Conservation (phyloP, 2,329 filamentous ascomycete species). For the Ceratocystis destructans region DNA sequence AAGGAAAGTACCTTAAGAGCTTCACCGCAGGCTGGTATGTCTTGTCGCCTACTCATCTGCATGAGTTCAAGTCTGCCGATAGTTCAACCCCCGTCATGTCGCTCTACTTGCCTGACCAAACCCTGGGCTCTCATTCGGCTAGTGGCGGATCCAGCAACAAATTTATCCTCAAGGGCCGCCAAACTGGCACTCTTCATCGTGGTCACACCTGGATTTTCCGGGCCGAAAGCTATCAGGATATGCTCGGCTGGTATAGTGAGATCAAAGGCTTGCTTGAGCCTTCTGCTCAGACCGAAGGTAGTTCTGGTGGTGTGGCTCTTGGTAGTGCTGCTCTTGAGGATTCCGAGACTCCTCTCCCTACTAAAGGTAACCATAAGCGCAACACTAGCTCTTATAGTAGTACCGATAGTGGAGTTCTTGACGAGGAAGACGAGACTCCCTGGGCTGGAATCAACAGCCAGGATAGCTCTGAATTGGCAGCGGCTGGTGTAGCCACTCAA, state of each 20-base stretch:
- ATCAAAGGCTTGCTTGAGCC: slow-evolving; percentile 72
- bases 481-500: background rate
- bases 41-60: slow-evolving; percentile 85
- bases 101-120: slow-evolving; percentile 85
- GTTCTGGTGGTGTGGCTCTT: background rate
- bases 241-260: slow-evolving; percentile 94
- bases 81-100: slow-evolving; percentile 90
- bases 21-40: slow-evolving; percentile 97
- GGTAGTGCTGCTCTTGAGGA: background rate
- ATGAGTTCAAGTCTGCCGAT: slow-evolving; percentile 98
- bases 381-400: slow-evolving; percentile 33
- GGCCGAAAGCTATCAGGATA: slow-evolving; percentile 69
- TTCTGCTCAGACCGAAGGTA: background rate
- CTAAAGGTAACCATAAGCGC: background rate
- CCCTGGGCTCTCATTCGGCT: slow-evolving; percentile 79
- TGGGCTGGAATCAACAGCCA: slow-evolving; percentile 9
- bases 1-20: slow-evolving; percentile 97
- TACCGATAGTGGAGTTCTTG: slow-evolving; percentile 65
- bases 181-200: slow-evolving; percentile 84
- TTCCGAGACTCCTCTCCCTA: background rate
- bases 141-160: slow-evolving; percentile 81
- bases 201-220: slow-evolving; percentile 61
- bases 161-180: slow-evolving; percentile 92
- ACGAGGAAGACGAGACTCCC: slow-evolving; percentile 44
- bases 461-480: background rate